These are phyloP conservation scores for Nelumbo lutea DNA, from an alignment of 164 flowering plant genomes.

Conservation along the genomic window DNA sequence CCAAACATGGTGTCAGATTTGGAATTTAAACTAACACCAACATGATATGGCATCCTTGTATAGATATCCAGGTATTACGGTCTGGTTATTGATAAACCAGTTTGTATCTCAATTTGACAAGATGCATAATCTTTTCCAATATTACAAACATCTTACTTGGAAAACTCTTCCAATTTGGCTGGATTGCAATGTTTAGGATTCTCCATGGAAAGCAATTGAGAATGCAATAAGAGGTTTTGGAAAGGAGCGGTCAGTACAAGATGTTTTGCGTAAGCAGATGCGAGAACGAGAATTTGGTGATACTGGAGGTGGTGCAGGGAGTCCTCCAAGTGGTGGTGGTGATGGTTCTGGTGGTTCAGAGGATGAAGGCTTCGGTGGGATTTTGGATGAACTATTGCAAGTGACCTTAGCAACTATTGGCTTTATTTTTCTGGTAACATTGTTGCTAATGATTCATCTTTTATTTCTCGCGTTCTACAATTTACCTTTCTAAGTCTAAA, in stretches of 20 bases:
- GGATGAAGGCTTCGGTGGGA: constrained; percentile 46
- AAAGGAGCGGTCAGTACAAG: constrained; percentile 52
- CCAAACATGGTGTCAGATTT: too few relatives aligned
- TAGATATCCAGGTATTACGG: too few relatives aligned
- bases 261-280: constrained; percentile 59
- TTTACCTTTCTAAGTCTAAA: background rate
- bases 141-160: background rate
- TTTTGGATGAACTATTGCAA: constrained; percentile 61
- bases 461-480: background rate
- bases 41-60: too few relatives aligned
- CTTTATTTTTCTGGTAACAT: constrained; percentile 57
- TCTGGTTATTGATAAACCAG: too few relatives aligned
- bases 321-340: constrained; percentile 37
- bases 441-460: background rate
- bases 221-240: constrained; percentile 46
- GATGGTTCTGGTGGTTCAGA: constrained; percentile 43
- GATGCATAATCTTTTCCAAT: background rate
- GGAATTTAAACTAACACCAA: too few relatives aligned
- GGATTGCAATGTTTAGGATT: constrained; percentile 27
- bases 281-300: constrained; percentile 50
- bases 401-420: constrained; percentile 62
- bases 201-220: constrained; percentile 67
- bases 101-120: background rate
- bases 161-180: background rate
- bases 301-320: constrained; percentile 36